phyloP scores from a whole-genome alignment of 768 basidiomycete species.

The Mycena amicta region DNA sequence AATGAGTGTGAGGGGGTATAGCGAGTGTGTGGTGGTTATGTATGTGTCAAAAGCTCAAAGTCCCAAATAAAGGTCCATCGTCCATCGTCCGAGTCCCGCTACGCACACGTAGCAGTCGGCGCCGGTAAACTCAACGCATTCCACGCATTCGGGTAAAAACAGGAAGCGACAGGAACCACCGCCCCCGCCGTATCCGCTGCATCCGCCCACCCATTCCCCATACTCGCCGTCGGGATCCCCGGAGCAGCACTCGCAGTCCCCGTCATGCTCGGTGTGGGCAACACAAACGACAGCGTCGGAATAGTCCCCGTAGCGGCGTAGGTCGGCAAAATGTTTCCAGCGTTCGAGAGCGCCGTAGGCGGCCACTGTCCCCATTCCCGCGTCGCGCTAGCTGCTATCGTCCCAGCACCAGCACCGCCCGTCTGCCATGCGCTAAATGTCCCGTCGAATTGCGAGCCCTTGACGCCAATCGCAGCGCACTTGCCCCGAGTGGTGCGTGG shows the following conservation, averaged over 20 bases:
- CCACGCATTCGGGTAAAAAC: slow-evolving; percentile 53
- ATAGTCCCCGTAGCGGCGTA: slow-evolving; percentile 60
- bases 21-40: too few relatives aligned
- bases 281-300: slow-evolving; percentile 54
- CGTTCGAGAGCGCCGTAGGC: slow-evolving; percentile 46
- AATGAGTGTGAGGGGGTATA: too few relatives aligned
- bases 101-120: slow-evolving; percentile 1
- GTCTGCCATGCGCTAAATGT: slow-evolving; percentile 58
- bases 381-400: slow-evolving; percentile 25
- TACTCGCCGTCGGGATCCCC: slow-evolving; percentile 34
- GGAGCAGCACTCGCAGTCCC: background rate
- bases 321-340: slow-evolving; percentile 48
- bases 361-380: slow-evolving; percentile 56
- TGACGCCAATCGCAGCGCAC: slow-evolving; percentile 51
- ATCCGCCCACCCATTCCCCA: slow-evolving; percentile 59
- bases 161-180: slow-evolving; percentile 47
- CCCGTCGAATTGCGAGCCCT: slow-evolving; percentile 36
- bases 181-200: slow-evolving; percentile 45
- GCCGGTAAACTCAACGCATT: slow-evolving; percentile 27
- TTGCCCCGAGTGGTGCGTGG: slow-evolving; percentile 58
- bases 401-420: slow-evolving; percentile 51
- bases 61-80: too few relatives aligned
- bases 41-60: too few relatives aligned
- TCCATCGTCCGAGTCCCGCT: too few relatives aligned
- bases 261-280: slow-evolving; percentile 30